A percentile compares a stretch with the other conserved stretches of the same genome.
Evolutionary conservation across 495 filamentous ascomycete genomes (phyloP).

Genomic region (Penicillium crystallinum): DNA sequence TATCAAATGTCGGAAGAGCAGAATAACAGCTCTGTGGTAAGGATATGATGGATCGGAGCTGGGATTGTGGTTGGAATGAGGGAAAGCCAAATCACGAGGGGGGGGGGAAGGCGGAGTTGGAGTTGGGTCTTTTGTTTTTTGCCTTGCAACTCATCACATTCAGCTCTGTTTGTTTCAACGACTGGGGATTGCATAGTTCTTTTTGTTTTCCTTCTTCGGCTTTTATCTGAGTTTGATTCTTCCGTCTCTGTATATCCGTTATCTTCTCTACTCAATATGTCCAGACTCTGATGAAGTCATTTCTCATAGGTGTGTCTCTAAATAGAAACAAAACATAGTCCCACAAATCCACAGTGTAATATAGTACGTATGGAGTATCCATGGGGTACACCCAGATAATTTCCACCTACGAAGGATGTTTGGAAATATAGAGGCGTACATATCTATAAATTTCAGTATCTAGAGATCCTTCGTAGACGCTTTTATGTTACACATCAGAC

Average conservation of each 20-base stretch:
- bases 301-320: not conserved
- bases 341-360: not conserved
- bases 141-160: constrained; percentile 2
- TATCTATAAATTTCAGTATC: no score
- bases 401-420: no score
- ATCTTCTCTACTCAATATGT: not conserved
- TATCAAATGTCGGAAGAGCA: constrained; percentile 3
- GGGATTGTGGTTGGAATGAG: not conserved
- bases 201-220: not conserved
- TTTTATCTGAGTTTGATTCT: not conserved
- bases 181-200: no score
- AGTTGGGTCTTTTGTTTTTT: constrained; percentile 13
- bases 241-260: no score
- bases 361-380: no score
- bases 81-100: constrained; percentile 14
- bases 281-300: not conserved
- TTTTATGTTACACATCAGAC: no score
- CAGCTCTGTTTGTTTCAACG: not conserved
- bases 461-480: no score
- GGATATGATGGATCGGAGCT: constrained; percentile 13
- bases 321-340: not conserved
- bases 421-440: no score
- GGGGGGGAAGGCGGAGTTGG: constrained; percentile 18
- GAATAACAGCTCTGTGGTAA: not conserved
- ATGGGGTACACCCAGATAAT: no score